phyloP scores from a whole-genome alignment of 1,284 basidiomycete genomes.

The Cystobasidiaceae sp. region DNA sequence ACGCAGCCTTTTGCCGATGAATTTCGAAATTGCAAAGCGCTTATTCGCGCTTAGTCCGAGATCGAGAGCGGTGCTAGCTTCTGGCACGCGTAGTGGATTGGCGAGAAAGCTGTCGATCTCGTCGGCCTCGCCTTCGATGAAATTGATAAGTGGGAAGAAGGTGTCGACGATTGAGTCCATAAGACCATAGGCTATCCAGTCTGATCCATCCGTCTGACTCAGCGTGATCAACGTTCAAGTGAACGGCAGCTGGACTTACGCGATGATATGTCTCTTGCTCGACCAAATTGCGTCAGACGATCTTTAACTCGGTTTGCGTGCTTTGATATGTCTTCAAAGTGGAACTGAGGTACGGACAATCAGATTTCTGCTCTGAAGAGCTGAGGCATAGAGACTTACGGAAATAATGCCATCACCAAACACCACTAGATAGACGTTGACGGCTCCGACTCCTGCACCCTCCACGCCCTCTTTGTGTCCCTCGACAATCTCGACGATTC shows the following conservation, averaged over 20 bases:
- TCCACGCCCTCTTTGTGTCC: conserved; percentile 56
- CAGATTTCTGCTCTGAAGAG: neutral
- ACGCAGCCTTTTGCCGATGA: too few species aligned
- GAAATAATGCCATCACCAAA: conserved; percentile 85
- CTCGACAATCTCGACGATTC: conserved; percentile 55
- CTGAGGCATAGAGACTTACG: conserved; percentile 53
- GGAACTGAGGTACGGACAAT: conserved; percentile 59
- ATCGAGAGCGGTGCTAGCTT: too few species aligned
- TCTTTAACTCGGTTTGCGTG: conserved; percentile 75
- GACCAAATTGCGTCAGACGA: conserved; percentile 57
- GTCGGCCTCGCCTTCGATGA: conserved; percentile 75
- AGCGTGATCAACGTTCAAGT: too few species aligned
- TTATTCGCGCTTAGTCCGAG: too few species aligned
- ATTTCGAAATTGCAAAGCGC: too few species aligned
- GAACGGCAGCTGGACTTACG: conserved; percentile 51
- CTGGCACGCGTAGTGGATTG: conserved; percentile 41
- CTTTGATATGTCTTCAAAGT: conserved; percentile 84
- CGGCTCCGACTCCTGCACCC: conserved; percentile 63
- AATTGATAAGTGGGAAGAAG: conserved; percentile 80
- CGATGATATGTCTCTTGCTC: conserved; percentile 57
- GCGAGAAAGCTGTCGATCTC: conserved; percentile 67
- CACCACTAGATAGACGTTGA: conserved; percentile 82
- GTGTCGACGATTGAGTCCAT: conserved; percentile 92
- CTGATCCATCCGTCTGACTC: conserved; percentile 52
- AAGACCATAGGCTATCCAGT: conserved; percentile 92